Conservation (phyloP, 352 stramenopile species). For the Halophytophthora batemanensis region DNA sequence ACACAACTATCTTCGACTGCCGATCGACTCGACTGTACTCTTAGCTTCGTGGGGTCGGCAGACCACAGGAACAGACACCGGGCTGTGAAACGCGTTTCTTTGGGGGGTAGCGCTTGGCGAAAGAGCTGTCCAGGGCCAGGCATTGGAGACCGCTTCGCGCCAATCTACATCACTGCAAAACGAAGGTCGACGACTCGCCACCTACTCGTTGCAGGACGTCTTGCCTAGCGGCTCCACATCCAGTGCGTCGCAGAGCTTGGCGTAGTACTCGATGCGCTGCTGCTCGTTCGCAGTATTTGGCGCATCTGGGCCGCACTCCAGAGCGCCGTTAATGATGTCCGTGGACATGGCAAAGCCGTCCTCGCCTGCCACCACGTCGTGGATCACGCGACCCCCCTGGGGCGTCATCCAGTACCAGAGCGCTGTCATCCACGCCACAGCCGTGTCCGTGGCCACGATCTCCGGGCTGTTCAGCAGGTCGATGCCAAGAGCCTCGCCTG, state of each 20-base stretch:
- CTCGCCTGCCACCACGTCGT: conserved; percentile 32
- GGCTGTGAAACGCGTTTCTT: no score
- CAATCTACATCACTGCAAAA: no score
- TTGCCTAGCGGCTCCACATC: conserved; percentile 31
- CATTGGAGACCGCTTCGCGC: no score
- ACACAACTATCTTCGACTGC: no score
- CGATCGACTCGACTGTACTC: no score
- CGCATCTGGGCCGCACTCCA: conserved; percentile 36
- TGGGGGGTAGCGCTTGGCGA: no score
- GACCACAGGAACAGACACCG: no score
- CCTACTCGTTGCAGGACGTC: conserved; percentile 33
- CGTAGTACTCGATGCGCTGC: conserved; percentile 32
- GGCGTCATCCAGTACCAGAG: conserved; percentile 58
- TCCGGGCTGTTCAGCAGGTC: conserved; percentile 39
- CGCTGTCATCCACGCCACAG: conserved; percentile 43
- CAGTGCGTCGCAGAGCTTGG: conserved; percentile 25
- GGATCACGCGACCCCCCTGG: conserved; percentile 36
- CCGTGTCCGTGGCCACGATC: conserved; percentile 30
- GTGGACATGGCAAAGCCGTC: conserved; percentile 42
- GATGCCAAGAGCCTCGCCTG: conserved; percentile 29
- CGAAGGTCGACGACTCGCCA: no score
- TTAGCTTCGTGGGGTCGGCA: no score
- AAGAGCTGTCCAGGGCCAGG: no score
- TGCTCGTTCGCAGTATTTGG: conserved; percentile 35
- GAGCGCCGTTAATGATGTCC: conserved; percentile 44